Base-by-base conservation (phyloP, 257 asterid genomes). In the Solanum arcanum region DNA sequence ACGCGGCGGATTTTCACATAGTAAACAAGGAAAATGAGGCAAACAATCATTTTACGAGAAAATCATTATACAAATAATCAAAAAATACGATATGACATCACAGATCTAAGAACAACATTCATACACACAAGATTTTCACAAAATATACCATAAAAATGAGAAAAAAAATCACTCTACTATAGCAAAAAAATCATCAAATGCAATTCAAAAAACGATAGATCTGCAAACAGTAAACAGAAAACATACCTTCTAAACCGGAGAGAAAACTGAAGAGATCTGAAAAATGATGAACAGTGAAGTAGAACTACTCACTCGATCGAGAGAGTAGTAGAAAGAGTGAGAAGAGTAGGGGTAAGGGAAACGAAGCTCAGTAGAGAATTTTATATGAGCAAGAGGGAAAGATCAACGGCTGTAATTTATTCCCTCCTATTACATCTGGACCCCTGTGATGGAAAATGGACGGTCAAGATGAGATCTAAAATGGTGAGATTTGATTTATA, bases 401-500 rank as follows among this genome's bases (percentile, higher is more conserved):
- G 88, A 90, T 90, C 86, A 20, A 92, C 93, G 95, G 94, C 83
- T 78, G 46, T 6, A 44, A 90, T 88, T 90, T 88, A 72, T 91
- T 93, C 97, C 94, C 95, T 93, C 97, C 91, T 87, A 75, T 81
- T 91, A 82, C 7, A 35, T 14, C 27, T 87, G 31, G 86, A 13
- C 56, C 69, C 66, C 47, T 86, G 20, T 21, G 3, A 12, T 85
- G 15, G 25, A 27, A 7, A 66, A 86, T 18, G 1, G 68, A 89
- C 92, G 92, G 93, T 52, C 25, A 21, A 3, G 92, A 93, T 91
- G 81, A 56, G 75, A 84, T 42, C 60, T 74, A 86, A 78, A 42
- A 59, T 29, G 29, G 52, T 59, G 82, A 82, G 87, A 72, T 35
- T 72, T 72, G 80, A 72, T 18, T 72, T 72, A 72, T 33, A 18